These are phyloP conservation scores for Gossypium laxum DNA, from an alignment of 441 rosid genomes.

Conservation along the genomic window DNA sequence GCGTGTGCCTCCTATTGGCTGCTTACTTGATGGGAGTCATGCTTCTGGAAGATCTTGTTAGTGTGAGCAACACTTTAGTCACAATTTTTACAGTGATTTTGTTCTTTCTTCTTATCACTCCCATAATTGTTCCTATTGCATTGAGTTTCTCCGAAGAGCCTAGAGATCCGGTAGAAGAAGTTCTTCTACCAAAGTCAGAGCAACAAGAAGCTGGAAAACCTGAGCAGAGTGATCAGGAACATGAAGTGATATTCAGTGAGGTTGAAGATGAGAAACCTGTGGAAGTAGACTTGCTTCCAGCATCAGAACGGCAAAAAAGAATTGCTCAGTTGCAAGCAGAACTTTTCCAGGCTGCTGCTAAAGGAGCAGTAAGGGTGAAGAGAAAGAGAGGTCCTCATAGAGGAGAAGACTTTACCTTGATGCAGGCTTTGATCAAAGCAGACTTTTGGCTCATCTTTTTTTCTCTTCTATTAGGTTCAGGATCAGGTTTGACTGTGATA, in stretches of 20 bases:
- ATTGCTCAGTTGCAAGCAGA: conserved; percentile 72
- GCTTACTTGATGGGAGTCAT: conserved; percentile 76
- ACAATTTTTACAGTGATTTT: conserved; percentile 42
- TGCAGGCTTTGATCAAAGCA: conserved; percentile 79
- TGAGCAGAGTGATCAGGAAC: conserved; percentile 24
- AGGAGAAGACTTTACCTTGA: conserved; percentile 89
- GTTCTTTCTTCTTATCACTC: conserved; percentile 50
- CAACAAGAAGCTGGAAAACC: conserved; percentile 43
- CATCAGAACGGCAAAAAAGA: conserved; percentile 65
- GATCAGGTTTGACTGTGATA: conserved; percentile 87
- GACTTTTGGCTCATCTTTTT: conserved; percentile 86
- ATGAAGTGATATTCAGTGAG: conserved; percentile 66
- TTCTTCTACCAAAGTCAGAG: conserved; percentile 42
- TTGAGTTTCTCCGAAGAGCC: conserved; percentile 43
- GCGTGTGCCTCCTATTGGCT: conserved; percentile 70
- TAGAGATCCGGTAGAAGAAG: conserved; percentile 35
- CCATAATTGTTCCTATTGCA: conserved; percentile 51
- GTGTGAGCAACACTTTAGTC: conserved; percentile 37
- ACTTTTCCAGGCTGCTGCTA: conserved; percentile 77
- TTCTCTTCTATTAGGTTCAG: conserved; percentile 78
- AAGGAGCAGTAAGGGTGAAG: conserved; percentile 76
- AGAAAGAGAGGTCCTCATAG: conserved; percentile 68
- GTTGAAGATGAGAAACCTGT: conserved; percentile 81
- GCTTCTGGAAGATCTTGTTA: conserved; percentile 69
- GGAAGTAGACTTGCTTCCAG: conserved; percentile 78